These are phyloP conservation scores for Podila clonocystis DNA, from an alignment of 192 early-diverging fungal genomes.

Conservation along the genomic window DNA sequence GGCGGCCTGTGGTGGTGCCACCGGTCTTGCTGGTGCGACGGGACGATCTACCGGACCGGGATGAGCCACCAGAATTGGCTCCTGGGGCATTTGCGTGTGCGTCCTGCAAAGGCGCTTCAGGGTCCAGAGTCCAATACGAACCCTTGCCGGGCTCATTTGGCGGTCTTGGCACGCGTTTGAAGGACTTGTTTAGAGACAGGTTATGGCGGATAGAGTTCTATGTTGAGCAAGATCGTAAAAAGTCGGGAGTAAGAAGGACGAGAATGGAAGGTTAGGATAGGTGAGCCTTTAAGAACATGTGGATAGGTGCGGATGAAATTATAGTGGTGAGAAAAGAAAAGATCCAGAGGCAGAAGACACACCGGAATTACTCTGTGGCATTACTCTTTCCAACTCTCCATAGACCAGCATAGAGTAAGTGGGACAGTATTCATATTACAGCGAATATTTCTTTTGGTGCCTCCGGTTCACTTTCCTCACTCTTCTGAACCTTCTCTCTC, in stretches of 20 bases:
- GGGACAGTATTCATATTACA: too few relatives aligned
- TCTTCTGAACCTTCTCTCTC: too few relatives aligned
- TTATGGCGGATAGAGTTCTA: conserved; percentile 92
- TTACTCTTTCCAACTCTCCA: too few relatives aligned
- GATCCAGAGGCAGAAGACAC: too few relatives aligned
- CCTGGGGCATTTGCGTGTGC: neutral
- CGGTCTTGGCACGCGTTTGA: conserved; percentile 79
- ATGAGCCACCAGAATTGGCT: neutral
- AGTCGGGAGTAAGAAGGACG: neutral
- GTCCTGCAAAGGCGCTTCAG: neutral
- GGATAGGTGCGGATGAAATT: too few relatives aligned
- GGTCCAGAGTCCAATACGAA: conserved; percentile 2
- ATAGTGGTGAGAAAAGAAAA: too few relatives aligned
- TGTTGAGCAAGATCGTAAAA: neutral
- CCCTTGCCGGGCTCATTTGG: conserved; percentile 29
- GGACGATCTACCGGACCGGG: neutral
- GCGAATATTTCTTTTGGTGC: too few relatives aligned
- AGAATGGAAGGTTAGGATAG: neutral
- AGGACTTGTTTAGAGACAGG: conserved; percentile 84
- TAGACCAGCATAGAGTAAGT: too few relatives aligned
- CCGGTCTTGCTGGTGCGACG: neutral
- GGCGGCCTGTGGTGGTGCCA: neutral
- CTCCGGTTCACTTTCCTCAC: too few relatives aligned
- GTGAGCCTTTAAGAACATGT: neutral
- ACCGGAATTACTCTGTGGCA: too few relatives aligned